Evolutionary conservation across 176 grass and related monocot genomes (phyloP).

Genomic region (Pontederia crassipes): DNA sequence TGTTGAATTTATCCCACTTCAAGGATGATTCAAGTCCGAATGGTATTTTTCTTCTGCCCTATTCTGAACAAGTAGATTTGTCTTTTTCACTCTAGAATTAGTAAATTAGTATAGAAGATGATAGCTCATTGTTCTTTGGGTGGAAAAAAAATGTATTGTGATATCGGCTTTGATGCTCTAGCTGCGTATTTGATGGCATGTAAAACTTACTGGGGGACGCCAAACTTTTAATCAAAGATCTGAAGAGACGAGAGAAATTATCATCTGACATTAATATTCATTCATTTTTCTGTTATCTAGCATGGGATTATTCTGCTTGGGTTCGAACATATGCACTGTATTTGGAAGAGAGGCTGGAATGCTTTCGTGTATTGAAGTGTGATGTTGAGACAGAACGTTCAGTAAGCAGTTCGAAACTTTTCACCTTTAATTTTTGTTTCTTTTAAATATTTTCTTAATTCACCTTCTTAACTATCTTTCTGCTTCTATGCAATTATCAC

Average conservation of each 20-base stretch:
- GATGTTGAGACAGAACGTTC: conserved; percentile 9
- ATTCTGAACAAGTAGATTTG: neutral
- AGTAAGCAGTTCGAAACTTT: neutral
- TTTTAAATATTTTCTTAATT: neutral
- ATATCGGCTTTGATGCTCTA: too few relatives aligned
- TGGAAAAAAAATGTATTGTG: too few relatives aligned
- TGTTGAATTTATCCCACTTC: conserved; percentile 26
- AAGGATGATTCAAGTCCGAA: conserved; percentile 20
- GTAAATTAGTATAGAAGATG: neutral
- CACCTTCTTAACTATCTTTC: neutral
- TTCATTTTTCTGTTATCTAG: conserved; percentile 8
- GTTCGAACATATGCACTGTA: conserved; percentile 39
- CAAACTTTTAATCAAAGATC: too few relatives aligned
- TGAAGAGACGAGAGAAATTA: neutral
- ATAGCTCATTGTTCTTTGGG: too few relatives aligned
- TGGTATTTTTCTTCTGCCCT: conserved; percentile 4
- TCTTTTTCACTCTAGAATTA: neutral
- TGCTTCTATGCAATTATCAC: too few relatives aligned
- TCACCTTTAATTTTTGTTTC: neutral
- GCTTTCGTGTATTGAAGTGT: conserved; percentile 32
- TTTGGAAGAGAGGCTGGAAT: conserved; percentile 36
- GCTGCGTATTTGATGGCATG: too few relatives aligned
- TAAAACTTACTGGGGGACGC: too few relatives aligned
- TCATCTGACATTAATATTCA: neutral
- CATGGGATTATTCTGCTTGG: conserved; percentile 45